phyloP scores from a whole-genome alignment of 768 basidiomycete genomes.

The Kwoniella sp. region DNA sequence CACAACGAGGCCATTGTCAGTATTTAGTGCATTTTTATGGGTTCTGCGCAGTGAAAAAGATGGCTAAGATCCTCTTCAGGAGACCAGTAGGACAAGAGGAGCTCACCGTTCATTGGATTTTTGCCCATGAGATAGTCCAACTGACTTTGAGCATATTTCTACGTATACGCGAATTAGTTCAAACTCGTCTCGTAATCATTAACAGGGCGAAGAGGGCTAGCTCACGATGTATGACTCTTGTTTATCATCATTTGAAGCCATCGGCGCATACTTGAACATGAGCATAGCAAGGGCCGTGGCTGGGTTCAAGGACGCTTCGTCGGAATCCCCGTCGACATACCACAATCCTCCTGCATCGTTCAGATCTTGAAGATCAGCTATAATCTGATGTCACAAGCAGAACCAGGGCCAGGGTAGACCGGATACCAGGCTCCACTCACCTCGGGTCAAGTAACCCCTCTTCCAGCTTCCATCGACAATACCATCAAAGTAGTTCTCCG shows the following conservation, averaged over 20 bases:
- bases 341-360: conserved; percentile 70
- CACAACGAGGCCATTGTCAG: too few relatives aligned
- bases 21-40: too few relatives aligned
- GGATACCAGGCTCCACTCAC: conserved; percentile 59
- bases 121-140: conserved; percentile 80
- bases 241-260: conserved; percentile 68
- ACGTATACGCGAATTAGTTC: background rate
- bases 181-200: too few relatives aligned
- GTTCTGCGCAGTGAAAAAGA: too few relatives aligned
- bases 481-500: conserved; percentile 75
- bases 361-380: conserved; percentile 14
- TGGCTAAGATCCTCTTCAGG: conserved; percentile 14
- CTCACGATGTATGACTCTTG: conserved; percentile 66
- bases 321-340: conserved; percentile 80
- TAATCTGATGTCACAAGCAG: background rate
- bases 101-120: conserved; percentile 83
- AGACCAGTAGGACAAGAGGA: conserved; percentile 11
- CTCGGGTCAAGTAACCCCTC: conserved; percentile 65
- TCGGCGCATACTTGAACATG: conserved; percentile 71
- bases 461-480: conserved; percentile 65
- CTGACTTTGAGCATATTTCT: conserved; percentile 77
- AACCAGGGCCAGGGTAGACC: background rate
- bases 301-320: conserved; percentile 74
- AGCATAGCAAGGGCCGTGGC: conserved; percentile 86
- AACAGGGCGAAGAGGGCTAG: too few relatives aligned